Percentiles rank a stretch among this genome's conserved stretches.
phyloP scores from a whole-genome alignment of 139 green algal genomes.

The Tetraselmis striata region DNA sequence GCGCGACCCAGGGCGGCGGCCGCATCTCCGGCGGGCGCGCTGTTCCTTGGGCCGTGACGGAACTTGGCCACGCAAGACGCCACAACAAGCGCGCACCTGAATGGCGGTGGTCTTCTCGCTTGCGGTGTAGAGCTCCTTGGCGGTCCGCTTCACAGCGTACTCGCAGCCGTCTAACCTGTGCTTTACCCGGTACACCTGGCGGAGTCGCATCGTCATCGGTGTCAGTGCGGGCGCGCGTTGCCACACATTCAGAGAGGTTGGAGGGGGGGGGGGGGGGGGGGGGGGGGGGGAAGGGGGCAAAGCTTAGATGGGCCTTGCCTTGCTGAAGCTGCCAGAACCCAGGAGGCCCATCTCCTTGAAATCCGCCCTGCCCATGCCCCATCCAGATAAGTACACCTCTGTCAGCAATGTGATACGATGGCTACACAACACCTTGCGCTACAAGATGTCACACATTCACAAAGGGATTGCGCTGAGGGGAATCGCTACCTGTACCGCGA shows the following conservation, averaged over 20 bases:
- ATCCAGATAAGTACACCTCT: too few relatives aligned
- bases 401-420: too few relatives aligned
- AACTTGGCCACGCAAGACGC: not conserved
- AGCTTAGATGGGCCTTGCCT: too few relatives aligned
- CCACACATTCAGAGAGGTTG: too few relatives aligned
- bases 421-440: too few relatives aligned
- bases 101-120: slow-evolving; percentile 47
- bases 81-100: slow-evolving; percentile 26
- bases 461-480: too few relatives aligned
- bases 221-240: too few relatives aligned
- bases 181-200: slow-evolving; percentile 56
- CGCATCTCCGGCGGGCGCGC: not conserved
- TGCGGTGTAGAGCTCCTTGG: slow-evolving; percentile 37
- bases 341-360: slow-evolving; percentile 58
- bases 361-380: slow-evolving; percentile 45
- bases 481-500: not conserved
- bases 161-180: slow-evolving; percentile 68
- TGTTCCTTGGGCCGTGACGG: too few relatives aligned
- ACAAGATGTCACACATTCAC: too few relatives aligned
- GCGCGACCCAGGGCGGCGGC: not conserved
- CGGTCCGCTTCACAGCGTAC: slow-evolving; percentile 85
- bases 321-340: slow-evolving; percentile 67
- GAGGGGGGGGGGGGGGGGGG: too few relatives aligned
- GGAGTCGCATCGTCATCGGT: too few relatives aligned
- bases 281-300: too few relatives aligned